These are phyloP conservation scores for Brassica balearica DNA, from an alignment of 441 rosid genomes.

Conservation along the genomic window DNA sequence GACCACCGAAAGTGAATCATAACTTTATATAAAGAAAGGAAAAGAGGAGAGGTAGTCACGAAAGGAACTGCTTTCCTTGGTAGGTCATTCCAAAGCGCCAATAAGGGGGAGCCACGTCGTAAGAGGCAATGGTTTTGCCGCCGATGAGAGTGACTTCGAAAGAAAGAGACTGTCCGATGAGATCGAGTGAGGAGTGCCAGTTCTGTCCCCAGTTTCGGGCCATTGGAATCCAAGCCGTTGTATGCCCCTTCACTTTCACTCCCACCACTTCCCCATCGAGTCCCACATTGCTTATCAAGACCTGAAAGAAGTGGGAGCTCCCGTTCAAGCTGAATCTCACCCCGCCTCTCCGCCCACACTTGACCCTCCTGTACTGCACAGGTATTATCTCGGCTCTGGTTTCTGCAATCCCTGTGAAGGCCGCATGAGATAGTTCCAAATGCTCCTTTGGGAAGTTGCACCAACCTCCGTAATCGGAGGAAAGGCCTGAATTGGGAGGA, in stretches of 20 bases:
- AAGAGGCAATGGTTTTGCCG: constrained; percentile 66
- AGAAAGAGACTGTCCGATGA: constrained; percentile 79
- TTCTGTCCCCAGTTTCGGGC: constrained; percentile 95
- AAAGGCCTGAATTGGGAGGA: constrained; percentile 86
- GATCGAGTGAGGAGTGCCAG: constrained; percentile 79
- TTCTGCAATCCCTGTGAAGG: constrained; percentile 82
- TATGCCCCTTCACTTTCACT: constrained; percentile 88
- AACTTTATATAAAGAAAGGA: constrained; percentile 2
- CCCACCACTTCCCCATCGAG: constrained; percentile 77
- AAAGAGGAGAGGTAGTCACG: constrained; percentile 18
- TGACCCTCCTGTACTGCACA: constrained; percentile 81
- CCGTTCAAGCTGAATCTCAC: constrained; percentile 78
- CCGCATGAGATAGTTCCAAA: constrained; percentile 87
- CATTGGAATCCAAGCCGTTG: constrained; percentile 92
- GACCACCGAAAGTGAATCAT: constrained; percentile 36
- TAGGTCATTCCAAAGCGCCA: constrained; percentile 86
- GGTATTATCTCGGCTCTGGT: constrained; percentile 76
- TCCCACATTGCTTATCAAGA: constrained; percentile 78
- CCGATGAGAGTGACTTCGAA: constrained; percentile 76
- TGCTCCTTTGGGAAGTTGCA: constrained; percentile 91
- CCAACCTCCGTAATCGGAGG: constrained; percentile 89
- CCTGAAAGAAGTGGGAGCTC: constrained; percentile 70
- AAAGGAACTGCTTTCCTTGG: constrained; percentile 79
- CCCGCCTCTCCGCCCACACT: constrained; percentile 71
- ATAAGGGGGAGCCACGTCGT: constrained; percentile 76